Evolutionary conservation across 129 eudicot species (phyloP).

Genomic region (Flaveria bidentis): DNA sequence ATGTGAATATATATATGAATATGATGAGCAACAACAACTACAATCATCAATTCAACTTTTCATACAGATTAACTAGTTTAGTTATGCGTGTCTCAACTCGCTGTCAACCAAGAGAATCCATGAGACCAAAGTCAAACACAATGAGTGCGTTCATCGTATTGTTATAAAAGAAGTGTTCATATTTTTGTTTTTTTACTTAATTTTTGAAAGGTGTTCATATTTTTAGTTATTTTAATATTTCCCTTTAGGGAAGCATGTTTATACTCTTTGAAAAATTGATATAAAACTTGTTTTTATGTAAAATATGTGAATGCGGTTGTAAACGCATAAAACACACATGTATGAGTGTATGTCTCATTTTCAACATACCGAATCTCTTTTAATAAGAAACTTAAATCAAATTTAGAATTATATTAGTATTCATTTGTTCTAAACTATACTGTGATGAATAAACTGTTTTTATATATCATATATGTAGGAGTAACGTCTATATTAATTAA

Average conservation of each 20-base stretch:
- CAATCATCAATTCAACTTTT: slow-evolving; percentile 32
- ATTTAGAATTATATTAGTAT: too few species aligned
- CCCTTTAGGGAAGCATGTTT: not conserved
- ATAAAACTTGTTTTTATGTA: not conserved
- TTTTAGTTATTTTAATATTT: too few species aligned
- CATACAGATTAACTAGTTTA: slow-evolving; percentile 35
- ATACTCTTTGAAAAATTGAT: not conserved
- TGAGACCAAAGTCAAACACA: slow-evolving; percentile 28
- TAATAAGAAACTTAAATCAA: too few species aligned
- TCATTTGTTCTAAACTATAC: too few species aligned
- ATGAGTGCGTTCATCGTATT: not conserved
- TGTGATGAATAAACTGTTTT: too few species aligned
- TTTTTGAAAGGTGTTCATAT: not conserved
- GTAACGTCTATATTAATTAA: too few species aligned
- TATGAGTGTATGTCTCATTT: too few species aligned
- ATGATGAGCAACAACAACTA: slow-evolving; percentile 11
- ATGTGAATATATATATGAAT: slow-evolving; percentile 7
- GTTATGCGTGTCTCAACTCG: slow-evolving; percentile 22
- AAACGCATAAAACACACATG: too few species aligned
- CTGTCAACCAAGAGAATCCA: slow-evolving; percentile 23
- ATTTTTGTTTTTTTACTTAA: not conserved
- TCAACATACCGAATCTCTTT: too few species aligned
- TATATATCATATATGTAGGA: too few species aligned
- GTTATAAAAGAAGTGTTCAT: not conserved
- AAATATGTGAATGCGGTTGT: not conserved